Conservation (phyloP, 495 filamentous ascomycete species). For the Tuber melanosporum region DNA sequence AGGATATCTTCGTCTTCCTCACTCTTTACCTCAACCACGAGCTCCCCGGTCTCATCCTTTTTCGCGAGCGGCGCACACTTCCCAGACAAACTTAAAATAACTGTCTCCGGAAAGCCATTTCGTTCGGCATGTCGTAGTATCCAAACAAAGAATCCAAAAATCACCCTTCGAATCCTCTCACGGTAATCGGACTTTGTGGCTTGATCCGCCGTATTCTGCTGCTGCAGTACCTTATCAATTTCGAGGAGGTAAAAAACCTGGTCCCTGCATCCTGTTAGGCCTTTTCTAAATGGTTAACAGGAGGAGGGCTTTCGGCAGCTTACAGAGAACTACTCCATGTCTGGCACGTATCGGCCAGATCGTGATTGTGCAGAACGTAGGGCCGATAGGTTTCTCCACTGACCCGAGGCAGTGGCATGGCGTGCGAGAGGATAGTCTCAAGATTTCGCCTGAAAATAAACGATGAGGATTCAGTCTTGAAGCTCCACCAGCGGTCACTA, state of each 20-base stretch:
- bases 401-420: not conserved
- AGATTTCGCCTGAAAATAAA: not conserved
- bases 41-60: not conserved
- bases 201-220: not conserved
- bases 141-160: not conserved
- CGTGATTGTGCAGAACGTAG: not conserved
- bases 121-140: not conserved
- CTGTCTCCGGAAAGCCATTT: not conserved
- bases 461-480: not conserved
- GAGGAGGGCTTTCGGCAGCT: not conserved
- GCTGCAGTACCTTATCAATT: not conserved
- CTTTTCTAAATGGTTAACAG: not conserved
- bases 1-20: no score
- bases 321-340: not conserved
- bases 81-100: not conserved
- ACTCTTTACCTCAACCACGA: not conserved
- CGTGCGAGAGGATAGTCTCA: not conserved
- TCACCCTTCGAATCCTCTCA: not conserved
- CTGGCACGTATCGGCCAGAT: not conserved
- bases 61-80: not conserved
- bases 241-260: not conserved
- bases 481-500: not conserved
- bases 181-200: not conserved
- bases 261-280: not conserved
- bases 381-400: not conserved